A percentile compares a stretch with the other conserved stretches of the same genome.
Evolutionary conservation across 495 filamentous ascomycete genomes (phyloP).

Genomic region (Aspergillus bertholletiae): DNA sequence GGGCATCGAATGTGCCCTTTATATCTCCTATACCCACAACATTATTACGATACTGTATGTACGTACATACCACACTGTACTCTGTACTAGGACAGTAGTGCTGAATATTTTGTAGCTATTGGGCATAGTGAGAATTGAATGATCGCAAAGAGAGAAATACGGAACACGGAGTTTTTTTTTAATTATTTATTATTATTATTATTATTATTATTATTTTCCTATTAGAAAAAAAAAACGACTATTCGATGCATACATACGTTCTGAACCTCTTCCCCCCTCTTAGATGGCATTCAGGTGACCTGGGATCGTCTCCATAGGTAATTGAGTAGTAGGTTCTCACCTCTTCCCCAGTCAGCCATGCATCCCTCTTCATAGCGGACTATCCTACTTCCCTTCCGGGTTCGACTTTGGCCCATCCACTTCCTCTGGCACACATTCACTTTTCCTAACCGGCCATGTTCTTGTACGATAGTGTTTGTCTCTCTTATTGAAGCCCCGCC

Average conservation of each 20-base stretch:
- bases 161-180: no score
- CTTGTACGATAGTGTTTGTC: not conserved
- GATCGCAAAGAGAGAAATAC: no score
- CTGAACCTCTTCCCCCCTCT: no score
- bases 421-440: constrained; percentile 3
- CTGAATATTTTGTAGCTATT: no score
- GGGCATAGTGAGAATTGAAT: no score
- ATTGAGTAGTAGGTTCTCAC: not conserved
- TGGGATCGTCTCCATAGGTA: no score
- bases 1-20: not conserved
- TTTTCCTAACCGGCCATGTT: not conserved
- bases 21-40: not conserved
- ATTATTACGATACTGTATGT: not conserved
- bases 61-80: not conserved
- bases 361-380: constrained; percentile 9
- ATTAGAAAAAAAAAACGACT: no score
- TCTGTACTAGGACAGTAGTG: no score
- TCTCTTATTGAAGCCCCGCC: not conserved
- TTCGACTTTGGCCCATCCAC: constrained; percentile 9
- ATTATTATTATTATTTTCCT: no score
- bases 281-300: not conserved
- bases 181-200: no score
- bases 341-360: not conserved
- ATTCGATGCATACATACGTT: no score
- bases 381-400: constrained; percentile 25